These are phyloP conservation scores for Jatropha multifida DNA, from an alignment of 441 rosid species.

Conservation along the genomic window DNA sequence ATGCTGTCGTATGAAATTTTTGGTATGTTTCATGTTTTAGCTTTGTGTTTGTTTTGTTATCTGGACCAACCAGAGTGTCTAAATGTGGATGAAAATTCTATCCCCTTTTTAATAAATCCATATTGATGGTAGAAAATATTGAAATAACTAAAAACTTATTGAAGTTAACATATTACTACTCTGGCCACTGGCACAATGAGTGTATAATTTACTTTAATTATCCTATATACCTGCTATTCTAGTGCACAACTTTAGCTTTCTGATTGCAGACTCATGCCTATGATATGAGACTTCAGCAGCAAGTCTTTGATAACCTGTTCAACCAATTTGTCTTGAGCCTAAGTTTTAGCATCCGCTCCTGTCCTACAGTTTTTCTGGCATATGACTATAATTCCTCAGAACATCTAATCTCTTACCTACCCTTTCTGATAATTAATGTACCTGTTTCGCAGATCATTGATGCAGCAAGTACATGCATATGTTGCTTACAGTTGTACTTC, in stretches of 20 bases:
- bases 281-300: background rate
- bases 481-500: background rate
- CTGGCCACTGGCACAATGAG: background rate
- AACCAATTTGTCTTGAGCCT: background rate
- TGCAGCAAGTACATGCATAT: background rate
- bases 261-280: background rate
- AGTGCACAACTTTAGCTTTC: background rate
- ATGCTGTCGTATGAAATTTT: background rate
- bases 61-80: too few relatives aligned
- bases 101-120: background rate
- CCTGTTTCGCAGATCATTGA: background rate
- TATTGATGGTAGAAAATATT: conserved; percentile 2
- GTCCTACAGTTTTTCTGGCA: background rate
- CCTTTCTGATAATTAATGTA: background rate
- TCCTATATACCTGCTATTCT: background rate
- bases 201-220: background rate
- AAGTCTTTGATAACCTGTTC: background rate
- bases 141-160: background rate
- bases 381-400: background rate
- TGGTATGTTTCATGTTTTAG: background rate
- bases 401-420: background rate
- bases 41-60: background rate
- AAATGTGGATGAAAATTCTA: background rate
- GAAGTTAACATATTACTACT: background rate
- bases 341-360: background rate